Percentiles rank a stretch among this genome's conserved stretches.
Conservation (phyloP, 805 yeast species). For the Zygoascus flipseniorum region DNA sequence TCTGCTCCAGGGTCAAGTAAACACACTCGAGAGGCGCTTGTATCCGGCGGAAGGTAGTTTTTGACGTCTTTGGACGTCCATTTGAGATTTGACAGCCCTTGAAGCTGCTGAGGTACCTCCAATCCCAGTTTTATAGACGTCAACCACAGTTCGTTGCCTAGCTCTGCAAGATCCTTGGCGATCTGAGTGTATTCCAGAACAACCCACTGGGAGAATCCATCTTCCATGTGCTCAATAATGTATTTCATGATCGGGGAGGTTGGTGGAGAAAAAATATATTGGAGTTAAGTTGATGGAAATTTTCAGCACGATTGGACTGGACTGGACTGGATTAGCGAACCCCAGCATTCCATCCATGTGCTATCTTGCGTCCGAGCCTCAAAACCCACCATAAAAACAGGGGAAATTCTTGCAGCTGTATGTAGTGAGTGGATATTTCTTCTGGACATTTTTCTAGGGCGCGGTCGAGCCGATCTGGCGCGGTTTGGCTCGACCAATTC, state of each 20-base stretch:
- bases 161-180: slow-evolving; percentile 70
- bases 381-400: too few species aligned
- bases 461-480: too few species aligned
- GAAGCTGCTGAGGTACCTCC: slow-evolving; percentile 56
- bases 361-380: too few species aligned
- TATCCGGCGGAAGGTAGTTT: slow-evolving; percentile 20
- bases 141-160: slow-evolving; percentile 48
- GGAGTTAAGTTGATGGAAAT: neutral
- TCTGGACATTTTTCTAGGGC: too few species aligned
- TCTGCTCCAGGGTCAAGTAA: slow-evolving; percentile 84
- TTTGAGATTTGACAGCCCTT: slow-evolving; percentile 51
- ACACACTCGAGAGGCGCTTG: slow-evolving; percentile 48
- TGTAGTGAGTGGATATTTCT: too few species aligned
- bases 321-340: too few species aligned
- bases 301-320: neutral
- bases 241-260: slow-evolving; percentile 39
- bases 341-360: too few species aligned
- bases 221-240: slow-evolving; percentile 96
- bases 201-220: slow-evolving; percentile 96
- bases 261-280: neutral
- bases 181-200: slow-evolving; percentile 77
- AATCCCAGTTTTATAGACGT: slow-evolving; percentile 67
- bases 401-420: too few species aligned
- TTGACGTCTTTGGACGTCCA: slow-evolving; percentile 73
- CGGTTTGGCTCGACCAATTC: too few species aligned